Base-by-base conservation (phyloP, 371 early-diverging fungal genomes). In the Dinochytrium kinnereticum region DNA sequence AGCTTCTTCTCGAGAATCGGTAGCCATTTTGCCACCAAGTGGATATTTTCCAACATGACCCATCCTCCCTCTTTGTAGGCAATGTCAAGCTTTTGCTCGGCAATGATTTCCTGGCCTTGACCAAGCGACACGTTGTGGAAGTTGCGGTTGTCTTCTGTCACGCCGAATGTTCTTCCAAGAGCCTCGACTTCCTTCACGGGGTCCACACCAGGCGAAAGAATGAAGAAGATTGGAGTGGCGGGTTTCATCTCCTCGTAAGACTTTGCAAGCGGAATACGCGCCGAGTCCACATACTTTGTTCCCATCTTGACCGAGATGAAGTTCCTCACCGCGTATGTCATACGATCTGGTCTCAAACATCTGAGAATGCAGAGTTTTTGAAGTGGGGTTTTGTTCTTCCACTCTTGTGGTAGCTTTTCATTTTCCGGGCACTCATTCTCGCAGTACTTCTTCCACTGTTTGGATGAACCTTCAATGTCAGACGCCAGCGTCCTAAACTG, bases 21-120 rank as follows among this genome's bases (percentile, higher is more conserved):
- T 15, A 89, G 76, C 89, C 89, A 89, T 61, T 89, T 89, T 0
- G 86, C 83, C 34, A 88, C 88, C 81, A 89, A 75, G 71, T 89
- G 89, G 64, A 89, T 89, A 79, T 89, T 89, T 81, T 89, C 85
- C 64, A 89, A 76, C 89, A 89, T 89, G 72, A 89, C 89, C 89
- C 89, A 89, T 26, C 89, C 89, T 15, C 89, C 89, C 19, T 86
- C 64, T 69, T 84, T 78, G 80, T 86, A 83, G 21, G 89, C 89
- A 17, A 86, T 36, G 51, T 89, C 89, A 1, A 89, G 78, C 73
- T 85, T 85, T 68, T 87, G 86, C 76, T 89, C 89, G 10, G 89
- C 89, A 78, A 88, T 87, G 44, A 88, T 80, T 77, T 89, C 89
- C 71, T 89, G 89, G 31, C 89, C 89, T 72, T 89, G 89, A 21